Base-by-base conservation (phyloP, 768 basidiomycete species). In the Amanita muscaria region DNA sequence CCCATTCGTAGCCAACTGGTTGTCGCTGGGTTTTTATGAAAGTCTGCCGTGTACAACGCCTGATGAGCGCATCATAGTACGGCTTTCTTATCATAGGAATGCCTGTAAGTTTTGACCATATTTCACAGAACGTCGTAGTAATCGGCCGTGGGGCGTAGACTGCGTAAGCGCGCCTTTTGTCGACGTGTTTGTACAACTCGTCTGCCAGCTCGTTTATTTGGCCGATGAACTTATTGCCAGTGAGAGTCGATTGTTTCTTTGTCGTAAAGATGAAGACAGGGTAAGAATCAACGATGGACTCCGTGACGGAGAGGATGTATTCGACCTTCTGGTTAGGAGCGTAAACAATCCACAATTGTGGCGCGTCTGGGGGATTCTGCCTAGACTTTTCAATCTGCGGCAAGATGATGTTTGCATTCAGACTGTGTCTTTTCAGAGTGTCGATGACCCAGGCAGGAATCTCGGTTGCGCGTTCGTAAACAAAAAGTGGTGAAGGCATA, bases 201-300 rank as follows among this genome's bases (percentile, higher is more conserved):
- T 51, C 39, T 2, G 70, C 74, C 6, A 84, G 62, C 11, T 55
- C 47, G 2, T 47, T 34, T 21, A 88, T 56, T 9, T 73, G 66
- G 4, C 64, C 64, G 2, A 53, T 44, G 11, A 76, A 56, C 30
- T 62, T 59, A 1, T 64, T 53, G n/a, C 53, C 34, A 38, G 59
- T 51, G 23, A 84, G 66, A 4, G 50, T 47, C 12, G 62, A 58
- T 53, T 54, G 65, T 0, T 64, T 69, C 48, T 67, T 67, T 25
- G 66, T 64, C 19, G 66, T 73, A 54, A 69, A 74, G 22, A 88
- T 64, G 62, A 88, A 88, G 6, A 83, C 52, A 2, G 86, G 87
- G 50, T 87, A 83, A 37, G 64, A 55, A 1, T 74, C 83, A 40
- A 81, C 62, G 15, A 60, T 56, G 0, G 75, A 76, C 22, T 69